These are phyloP conservation scores for Nicotiana tomentosiformis DNA, from an alignment of 257 asterid species.

Conservation along the genomic window DNA sequence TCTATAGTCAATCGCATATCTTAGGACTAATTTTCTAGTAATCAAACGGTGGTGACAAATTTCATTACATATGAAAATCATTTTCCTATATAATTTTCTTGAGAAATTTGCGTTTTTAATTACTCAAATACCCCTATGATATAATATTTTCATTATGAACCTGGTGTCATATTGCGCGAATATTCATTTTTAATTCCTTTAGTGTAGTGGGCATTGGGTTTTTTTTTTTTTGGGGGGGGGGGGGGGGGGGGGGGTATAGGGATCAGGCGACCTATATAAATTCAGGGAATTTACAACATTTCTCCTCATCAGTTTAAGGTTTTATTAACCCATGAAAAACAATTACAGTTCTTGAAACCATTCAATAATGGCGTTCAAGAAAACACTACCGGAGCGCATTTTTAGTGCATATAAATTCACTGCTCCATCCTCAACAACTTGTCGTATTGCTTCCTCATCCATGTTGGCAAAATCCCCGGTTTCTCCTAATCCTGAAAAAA, in stretches of 20 bases:
- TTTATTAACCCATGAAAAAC: no score
- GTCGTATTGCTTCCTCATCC: conserved; percentile 3
- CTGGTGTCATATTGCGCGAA: background rate
- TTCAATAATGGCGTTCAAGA: conserved; percentile 1
- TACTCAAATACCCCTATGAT: background rate
- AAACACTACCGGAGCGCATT: background rate
- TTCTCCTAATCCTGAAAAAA: background rate
- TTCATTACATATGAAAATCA: no score
- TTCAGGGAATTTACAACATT: background rate
- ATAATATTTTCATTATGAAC: background rate
- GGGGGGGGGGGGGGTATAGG: no score
- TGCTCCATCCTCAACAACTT: background rate
- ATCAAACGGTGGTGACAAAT: background rate
- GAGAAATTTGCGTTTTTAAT: no score
- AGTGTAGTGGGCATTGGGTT: no score
- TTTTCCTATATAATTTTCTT: no score
- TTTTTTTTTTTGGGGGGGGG: no score
- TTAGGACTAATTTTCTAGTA: background rate
- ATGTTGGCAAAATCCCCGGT: background rate
- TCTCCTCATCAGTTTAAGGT: background rate
- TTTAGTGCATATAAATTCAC: background rate
- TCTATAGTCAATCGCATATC: background rate
- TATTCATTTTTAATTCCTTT: no score
- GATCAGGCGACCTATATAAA: background rate
- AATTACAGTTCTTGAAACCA: no score